These are phyloP conservation scores for Malassezia obtusa DNA, from an alignment of 1,284 basidiomycete genomes.

Conservation along the genomic window DNA sequence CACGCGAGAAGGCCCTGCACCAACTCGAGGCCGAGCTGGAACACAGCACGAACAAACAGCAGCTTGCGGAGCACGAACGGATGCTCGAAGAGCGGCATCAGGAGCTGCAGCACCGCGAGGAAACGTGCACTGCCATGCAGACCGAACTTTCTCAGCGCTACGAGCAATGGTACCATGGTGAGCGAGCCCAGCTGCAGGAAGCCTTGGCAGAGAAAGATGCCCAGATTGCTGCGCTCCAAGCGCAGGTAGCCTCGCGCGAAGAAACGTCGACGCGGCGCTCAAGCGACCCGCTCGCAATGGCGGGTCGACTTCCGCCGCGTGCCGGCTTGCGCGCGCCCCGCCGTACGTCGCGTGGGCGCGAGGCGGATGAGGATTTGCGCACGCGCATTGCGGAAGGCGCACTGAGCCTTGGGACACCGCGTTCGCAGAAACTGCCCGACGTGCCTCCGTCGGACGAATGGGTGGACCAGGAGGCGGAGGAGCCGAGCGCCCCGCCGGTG, in stretches of 20 bases:
- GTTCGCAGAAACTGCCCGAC: background rate
- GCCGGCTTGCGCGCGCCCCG: background rate
- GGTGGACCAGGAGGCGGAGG: slow-evolving; percentile 9
- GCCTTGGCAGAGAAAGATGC: slow-evolving; percentile 10
- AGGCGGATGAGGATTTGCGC: background rate
- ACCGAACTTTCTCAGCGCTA: background rate
- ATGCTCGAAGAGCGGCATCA: slow-evolving; percentile 2
- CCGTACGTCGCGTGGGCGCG: background rate
- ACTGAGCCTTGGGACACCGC: background rate
- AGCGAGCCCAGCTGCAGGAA: background rate
- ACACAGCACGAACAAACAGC: background rate
- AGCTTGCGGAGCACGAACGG: slow-evolving; percentile 3
- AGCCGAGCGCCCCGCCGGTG: background rate
- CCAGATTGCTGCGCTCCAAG: background rate
- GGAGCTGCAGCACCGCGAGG: slow-evolving; percentile 5
- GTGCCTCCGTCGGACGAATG: slow-evolving; percentile 2
- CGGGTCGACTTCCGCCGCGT: background rate
- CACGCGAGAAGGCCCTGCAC: slow-evolving; percentile 6
- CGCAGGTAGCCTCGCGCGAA: background rate
- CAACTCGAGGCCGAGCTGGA: slow-evolving; percentile 3
- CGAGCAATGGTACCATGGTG: slow-evolving; percentile 3
- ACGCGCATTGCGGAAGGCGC: background rate
- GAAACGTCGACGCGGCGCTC: background rate
- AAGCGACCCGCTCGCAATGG: background rate
- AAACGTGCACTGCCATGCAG: background rate